phyloP scores from a whole-genome alignment of 2,329 filamentous ascomycete genomes.

The Lomentospora prolificans region DNA sequence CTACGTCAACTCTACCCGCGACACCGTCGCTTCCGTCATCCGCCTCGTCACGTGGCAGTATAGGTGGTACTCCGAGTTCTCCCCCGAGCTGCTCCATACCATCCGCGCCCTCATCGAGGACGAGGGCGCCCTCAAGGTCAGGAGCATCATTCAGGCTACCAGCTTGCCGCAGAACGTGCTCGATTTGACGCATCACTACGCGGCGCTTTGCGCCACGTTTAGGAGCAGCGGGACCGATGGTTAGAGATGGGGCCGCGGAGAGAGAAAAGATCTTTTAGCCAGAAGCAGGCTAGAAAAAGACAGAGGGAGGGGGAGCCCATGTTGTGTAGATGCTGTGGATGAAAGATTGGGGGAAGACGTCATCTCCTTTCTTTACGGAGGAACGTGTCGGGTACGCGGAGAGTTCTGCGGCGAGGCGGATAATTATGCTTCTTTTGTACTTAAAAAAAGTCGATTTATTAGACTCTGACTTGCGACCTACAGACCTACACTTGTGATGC shows the following conservation, averaged over 20 bases:
- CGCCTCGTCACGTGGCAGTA: conserved; percentile 96
- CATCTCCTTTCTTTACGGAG: background rate
- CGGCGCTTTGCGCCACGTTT: conserved; percentile 87
- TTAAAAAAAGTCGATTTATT: no score
- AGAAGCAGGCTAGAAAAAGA: no score
- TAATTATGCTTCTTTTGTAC: no score
- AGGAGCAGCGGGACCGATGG: conserved; percentile 87
- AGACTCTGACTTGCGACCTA: no score
- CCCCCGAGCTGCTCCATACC: conserved; percentile 76
- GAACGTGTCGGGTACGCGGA: background rate
- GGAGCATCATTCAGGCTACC: conserved; percentile 94
- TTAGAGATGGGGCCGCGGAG: conserved; percentile 27
- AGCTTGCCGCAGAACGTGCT: conserved; percentile 87
- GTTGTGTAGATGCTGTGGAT: background rate
- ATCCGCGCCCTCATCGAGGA: conserved; percentile 93
- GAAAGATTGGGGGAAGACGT: background rate
- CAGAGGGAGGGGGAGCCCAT: background rate
- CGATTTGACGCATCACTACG: conserved; percentile 93
- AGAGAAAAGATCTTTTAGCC: no score
- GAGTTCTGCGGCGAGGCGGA: no score
- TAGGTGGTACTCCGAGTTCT: conserved; percentile 99
- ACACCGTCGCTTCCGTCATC: conserved; percentile 78
- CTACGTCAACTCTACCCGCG: conserved; percentile 43
- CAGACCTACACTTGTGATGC: no score
- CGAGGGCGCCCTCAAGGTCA: conserved; percentile 92